Base-by-base conservation (phyloP, 2,329 filamentous ascomycete species). In the Neurospora crassa region DNA sequence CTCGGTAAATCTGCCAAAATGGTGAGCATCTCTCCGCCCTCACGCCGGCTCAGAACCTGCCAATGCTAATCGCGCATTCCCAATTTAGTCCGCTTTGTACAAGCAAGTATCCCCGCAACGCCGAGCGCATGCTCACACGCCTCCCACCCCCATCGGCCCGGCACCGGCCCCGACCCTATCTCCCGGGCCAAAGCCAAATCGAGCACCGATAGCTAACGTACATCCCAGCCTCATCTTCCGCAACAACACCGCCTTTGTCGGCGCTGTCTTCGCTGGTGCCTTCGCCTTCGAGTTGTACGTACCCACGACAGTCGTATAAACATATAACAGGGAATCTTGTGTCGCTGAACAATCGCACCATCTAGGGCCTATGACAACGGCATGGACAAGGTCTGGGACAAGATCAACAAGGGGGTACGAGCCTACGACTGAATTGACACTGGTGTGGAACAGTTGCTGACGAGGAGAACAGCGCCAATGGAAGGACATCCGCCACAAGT, bases 401-500 rank as follows among this genome's bases (percentile, higher is more conserved):
- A 83, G 81, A 83, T 94, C 81, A 99, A 99, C 90, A 88, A 87
- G 79, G 96, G 96, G 79, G 95, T 97, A 93, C 80, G 92, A 90
- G 14, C 20, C n/a, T 14, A n/a, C 20, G 40, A 47, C 47, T 18
- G 34, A 12, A 63, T 63, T 67, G 14, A 68, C 18, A 53, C 68
- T 47, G 42, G 72, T 69, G 72, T 63, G 2, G n/a, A 67, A 20
- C 53, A 18, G 18, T 12, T 75, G 76, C 81, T 84, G 74, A 82
- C 77, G 68, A 24, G 67, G 40, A 41, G 20, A 68, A 77, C 80
- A 98, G 95, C 93, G 95, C 80, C 95, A 97, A 96, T 98, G 96
- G 96, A 97, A 97, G 89, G 96, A 99, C 82, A 97, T 99, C 86
- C 95, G 96, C 85, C 85, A 90, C 82, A 91, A 88, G 83, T 99